Percentiles rank a stretch among this genome's conserved stretches.
Evolutionary conservation across 23 red algal species (phyloP).

Genomic region (Chondrus crispus): DNA sequence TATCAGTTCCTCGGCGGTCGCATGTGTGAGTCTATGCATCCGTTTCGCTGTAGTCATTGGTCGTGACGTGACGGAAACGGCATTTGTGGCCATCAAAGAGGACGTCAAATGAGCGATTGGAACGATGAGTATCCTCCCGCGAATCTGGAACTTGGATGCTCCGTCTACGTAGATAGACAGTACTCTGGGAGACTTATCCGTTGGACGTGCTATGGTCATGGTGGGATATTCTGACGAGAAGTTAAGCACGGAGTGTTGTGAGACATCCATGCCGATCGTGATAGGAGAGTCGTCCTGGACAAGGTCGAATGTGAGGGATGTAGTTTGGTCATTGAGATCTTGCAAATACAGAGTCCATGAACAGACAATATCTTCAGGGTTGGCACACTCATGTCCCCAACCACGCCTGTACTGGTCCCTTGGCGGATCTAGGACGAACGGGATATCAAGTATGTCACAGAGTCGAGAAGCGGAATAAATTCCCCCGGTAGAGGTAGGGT

Average conservation of each 20-base stretch:
- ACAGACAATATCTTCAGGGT: not conserved
- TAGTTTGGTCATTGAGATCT: not conserved
- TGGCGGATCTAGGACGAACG: not conserved
- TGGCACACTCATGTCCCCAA: not conserved
- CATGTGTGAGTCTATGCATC: constrained; percentile 15
- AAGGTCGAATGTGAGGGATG: constrained; percentile 21
- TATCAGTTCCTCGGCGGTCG: not conserved
- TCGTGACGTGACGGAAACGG: not conserved
- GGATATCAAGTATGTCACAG: not conserved
- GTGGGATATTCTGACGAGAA: not conserved
- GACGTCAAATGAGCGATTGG: not conserved
- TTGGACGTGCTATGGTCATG: not conserved
- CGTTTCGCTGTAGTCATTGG: not conserved
- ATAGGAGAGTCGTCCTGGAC: constrained; percentile 28
- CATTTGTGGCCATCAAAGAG: not conserved
- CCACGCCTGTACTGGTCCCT: not conserved
- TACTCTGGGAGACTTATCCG: not conserved
- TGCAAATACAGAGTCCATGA: constrained; percentile 7
- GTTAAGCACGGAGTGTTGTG: not conserved
- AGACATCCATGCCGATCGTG: constrained; percentile 5
- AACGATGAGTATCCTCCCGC: not conserved
- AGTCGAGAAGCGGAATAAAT: not conserved
- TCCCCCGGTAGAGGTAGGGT: not conserved
- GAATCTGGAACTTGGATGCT: not conserved
- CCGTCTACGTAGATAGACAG: not conserved